Evolutionary conservation across 176 grass and related monocot genomes (phyloP).

Genomic region (Microstegium vimineum): DNA sequence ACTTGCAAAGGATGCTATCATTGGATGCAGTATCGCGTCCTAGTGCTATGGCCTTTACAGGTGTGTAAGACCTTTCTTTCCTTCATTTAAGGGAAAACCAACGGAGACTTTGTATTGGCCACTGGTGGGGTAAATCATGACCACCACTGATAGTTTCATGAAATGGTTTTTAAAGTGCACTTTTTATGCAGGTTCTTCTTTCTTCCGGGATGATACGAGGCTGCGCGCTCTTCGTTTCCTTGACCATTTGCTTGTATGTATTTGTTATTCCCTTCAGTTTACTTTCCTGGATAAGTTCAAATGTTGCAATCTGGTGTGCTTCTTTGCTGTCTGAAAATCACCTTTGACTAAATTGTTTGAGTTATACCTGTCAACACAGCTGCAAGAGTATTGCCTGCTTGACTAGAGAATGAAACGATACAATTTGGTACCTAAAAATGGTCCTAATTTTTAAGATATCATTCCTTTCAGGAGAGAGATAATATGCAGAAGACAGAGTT

Average conservation of each 20-base stretch:
- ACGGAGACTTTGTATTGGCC: not conserved
- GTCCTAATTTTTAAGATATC: slow-evolving; percentile 3
- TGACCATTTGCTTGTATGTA: slow-evolving; percentile 95
- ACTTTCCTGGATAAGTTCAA: not conserved
- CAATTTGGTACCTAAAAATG: slow-evolving; percentile 17
- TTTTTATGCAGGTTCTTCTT: slow-evolving; percentile 71
- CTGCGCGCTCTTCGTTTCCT: slow-evolving; percentile 99
- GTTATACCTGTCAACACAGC: not conserved
- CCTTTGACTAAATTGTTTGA: slow-evolving; percentile 1
- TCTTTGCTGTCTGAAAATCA: slow-evolving; percentile 23
- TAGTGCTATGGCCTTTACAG: slow-evolving; percentile 87
- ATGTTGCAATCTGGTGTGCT: not conserved
- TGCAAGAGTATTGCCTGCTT: slow-evolving; percentile 9
- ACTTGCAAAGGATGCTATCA: slow-evolving; percentile 93
- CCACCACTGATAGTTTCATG: not conserved
- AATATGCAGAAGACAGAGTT: slow-evolving; percentile 99
- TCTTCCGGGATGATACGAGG: slow-evolving; percentile 93
- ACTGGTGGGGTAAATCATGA: not conserved
- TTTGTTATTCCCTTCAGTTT: slow-evolving; percentile 15
- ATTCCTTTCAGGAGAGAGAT: slow-evolving; percentile 85
- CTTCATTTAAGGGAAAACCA: not conserved
- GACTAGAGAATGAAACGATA: not conserved
- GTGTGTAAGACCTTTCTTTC: slow-evolving; percentile 37
- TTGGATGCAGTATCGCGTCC: slow-evolving; percentile 72
- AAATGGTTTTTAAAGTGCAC: slow-evolving; percentile 7